A percentile compares a stretch with the other conserved stretches of the same genome.
These are phyloP conservation scores for Cladosporium oxysporum DNA, from an alignment of 2,329 filamentous ascomycete genomes.

Conservation along the genomic window DNA sequence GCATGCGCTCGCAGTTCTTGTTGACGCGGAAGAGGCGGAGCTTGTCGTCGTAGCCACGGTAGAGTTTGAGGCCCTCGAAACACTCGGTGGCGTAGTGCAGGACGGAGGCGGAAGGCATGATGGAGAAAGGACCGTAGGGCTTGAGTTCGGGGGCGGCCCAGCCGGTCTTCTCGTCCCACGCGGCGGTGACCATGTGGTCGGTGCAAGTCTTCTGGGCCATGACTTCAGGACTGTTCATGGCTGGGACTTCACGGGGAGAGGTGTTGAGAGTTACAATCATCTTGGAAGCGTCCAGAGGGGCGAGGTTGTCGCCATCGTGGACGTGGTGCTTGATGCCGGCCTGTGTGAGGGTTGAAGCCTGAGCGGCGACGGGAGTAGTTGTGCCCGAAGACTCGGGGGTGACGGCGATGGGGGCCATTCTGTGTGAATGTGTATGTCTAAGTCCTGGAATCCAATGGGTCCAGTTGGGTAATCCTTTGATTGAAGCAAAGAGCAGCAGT, in stretches of 20 bases:
- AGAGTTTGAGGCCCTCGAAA: slow-evolving; percentile 80
- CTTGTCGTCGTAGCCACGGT: slow-evolving; percentile 66
- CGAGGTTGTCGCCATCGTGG: slow-evolving; percentile 28
- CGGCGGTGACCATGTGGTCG: slow-evolving; percentile 82
- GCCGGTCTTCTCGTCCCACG: slow-evolving; percentile 65
- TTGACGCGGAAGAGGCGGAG: slow-evolving; percentile 75
- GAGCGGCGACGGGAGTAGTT: slow-evolving; percentile 37
- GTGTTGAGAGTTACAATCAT: slow-evolving; percentile 45
- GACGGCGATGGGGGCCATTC: slow-evolving; percentile 37
- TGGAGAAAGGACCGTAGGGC: slow-evolving; percentile 72
- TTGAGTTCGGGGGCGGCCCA: slow-evolving; percentile 73
- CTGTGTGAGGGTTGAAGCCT: slow-evolving; percentile 38
- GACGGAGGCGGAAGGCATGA: slow-evolving; percentile 77
- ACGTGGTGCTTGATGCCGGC: slow-evolving; percentile 41
- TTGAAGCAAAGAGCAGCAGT: neutral
- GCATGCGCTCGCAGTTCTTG: slow-evolving; percentile 68
- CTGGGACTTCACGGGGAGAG: slow-evolving; percentile 45
- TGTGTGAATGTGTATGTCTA: neutral
- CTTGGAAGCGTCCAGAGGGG: slow-evolving; percentile 48
- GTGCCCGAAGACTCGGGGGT: slow-evolving; percentile 40
- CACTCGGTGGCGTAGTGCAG: slow-evolving; percentile 88
- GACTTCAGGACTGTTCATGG: slow-evolving; percentile 41
- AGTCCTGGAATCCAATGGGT: neutral
- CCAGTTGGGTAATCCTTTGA: neutral
- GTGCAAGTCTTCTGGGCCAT: slow-evolving; percentile 54